Evolutionary conservation across 306 rosid species (phyloP), one percentile per base, ranked within the genome.

Genomic region (Fagus crenata): DNA sequence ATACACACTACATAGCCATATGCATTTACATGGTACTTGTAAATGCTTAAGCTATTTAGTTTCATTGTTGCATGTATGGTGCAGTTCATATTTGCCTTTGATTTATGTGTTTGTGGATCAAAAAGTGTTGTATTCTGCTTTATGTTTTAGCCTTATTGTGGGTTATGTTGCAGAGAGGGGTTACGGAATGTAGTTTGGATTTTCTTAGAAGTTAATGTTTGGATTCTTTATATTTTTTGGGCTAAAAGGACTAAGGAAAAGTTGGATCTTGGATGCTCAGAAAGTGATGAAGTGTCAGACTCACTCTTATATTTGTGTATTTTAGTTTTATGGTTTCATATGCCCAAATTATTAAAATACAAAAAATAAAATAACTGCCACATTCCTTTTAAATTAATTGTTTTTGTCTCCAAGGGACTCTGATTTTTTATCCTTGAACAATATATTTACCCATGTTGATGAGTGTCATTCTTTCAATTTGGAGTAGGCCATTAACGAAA

Each of bases 401-500:
- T 3, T 58, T 46, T 58, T 7, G 7, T 28, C 64, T 58, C 8
- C 36, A 3, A 58, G 33, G 14, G 51, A 14, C 51, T 46, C 11
- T 46, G 51, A 46, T 46, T 46, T 46, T 46, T 46, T 9, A 2
- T 1, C 51, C 51, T 14, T 46, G 51, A 46, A 46, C 11, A 7
- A 46, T 46, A 46, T 9, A 46, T 46, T 46, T 46, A 9, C 6
- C 2, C 11, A 58, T 35, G 40, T 32, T 63, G 5, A 12, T 63
- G 8, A 63, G 15, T 35, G 65, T 17, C 74, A 3, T 40, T 67
- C 63, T 36, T 75, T 80, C 74, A 12, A 63, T 81, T 78, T 74
- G 77, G 55, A 53, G 49, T 88, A 93, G 97, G 91, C 65, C 35
- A 93, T 93, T 54, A 75, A 86, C 40, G 84, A 82, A n/a, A 87